Evolutionary conservation across 2,329 filamentous ascomycete genomes (phyloP).

Genomic region (Samsoniella hepiali): DNA sequence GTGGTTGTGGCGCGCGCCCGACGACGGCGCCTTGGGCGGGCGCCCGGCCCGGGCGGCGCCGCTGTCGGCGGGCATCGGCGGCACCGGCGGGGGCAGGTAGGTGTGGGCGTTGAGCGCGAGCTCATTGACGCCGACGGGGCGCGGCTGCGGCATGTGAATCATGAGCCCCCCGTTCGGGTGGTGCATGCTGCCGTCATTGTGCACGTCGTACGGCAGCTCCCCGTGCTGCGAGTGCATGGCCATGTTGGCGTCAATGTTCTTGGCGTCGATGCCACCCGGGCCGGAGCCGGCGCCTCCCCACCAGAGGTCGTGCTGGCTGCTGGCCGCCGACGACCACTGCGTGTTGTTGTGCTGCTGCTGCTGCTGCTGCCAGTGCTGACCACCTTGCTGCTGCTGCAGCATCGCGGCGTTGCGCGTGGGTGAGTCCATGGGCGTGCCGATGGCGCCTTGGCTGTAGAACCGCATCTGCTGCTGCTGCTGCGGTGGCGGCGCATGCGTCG

Average conservation of each 20-base stretch:
- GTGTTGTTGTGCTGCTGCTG: slow-evolving; percentile 18
- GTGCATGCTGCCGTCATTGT: slow-evolving; percentile 17
- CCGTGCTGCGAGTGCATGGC: slow-evolving; percentile 20
- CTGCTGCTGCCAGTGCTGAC: slow-evolving; percentile 23
- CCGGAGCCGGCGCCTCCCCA: slow-evolving; percentile 29
- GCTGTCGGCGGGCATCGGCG: slow-evolving; percentile 22
- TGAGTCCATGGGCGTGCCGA: slow-evolving; percentile 39
- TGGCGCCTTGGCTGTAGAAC: slow-evolving; percentile 32
- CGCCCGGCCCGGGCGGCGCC: slow-evolving; percentile 31
- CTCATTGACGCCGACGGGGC: slow-evolving; percentile 34
- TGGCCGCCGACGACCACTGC: not conserved
- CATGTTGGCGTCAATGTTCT: slow-evolving; percentile 34
- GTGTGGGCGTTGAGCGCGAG: slow-evolving; percentile 34
- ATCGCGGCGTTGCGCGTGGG: slow-evolving; percentile 32
- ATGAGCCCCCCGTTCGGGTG: slow-evolving; percentile 42
- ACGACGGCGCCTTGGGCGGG: slow-evolving; percentile 52
- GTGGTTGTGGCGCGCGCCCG: slow-evolving; percentile 41
- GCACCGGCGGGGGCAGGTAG: slow-evolving; percentile 35
- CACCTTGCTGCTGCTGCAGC: slow-evolving; percentile 22
- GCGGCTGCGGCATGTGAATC: slow-evolving; percentile 54
- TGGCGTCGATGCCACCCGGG: slow-evolving; percentile 29
- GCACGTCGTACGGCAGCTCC: slow-evolving; percentile 18
- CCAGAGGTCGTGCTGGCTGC: slow-evolving; percentile 24
- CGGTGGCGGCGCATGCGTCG: slow-evolving; percentile 23
- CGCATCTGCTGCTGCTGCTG: slow-evolving; percentile 23